These are phyloP conservation scores for Puccinia brachypodii DNA, from an alignment of 1,284 basidiomycete species.

Conservation along the genomic window DNA sequence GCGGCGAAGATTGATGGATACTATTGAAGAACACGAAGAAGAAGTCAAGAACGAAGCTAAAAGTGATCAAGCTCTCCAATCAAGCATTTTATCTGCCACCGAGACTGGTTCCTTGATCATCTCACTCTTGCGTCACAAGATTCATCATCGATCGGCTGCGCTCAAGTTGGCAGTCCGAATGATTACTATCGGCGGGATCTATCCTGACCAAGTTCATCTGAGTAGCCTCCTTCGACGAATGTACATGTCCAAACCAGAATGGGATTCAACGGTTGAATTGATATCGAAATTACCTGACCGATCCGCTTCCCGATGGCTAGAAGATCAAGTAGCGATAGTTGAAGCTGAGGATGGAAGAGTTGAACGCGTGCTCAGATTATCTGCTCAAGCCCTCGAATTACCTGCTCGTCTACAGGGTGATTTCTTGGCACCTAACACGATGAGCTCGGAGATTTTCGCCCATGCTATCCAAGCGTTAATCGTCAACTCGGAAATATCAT, in stretches of 20 bases:
- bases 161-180: slow-evolving; percentile 44
- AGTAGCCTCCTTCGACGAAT: slow-evolving; percentile 30
- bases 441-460: slow-evolving; percentile 11
- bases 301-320: slow-evolving; percentile 14
- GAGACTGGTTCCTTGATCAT: slow-evolving; percentile 40
- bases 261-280: slow-evolving; percentile 38
- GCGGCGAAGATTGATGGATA: not conserved
- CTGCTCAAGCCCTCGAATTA: slow-evolving; percentile 8
- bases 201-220: slow-evolving; percentile 25
- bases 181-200: slow-evolving; percentile 38
- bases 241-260: slow-evolving; percentile 43
- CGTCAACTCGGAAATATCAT: not conserved
- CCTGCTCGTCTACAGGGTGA: not conserved
- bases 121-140: slow-evolving; percentile 33
- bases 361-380: slow-evolving; percentile 17
- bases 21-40: not conserved
- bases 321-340: slow-evolving; percentile 24
- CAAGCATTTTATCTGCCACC: not conserved
- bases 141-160: slow-evolving; percentile 31
- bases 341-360: slow-evolving; percentile 42
- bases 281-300: not conserved
- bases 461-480: slow-evolving; percentile 38
- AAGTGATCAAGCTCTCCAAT: not conserved
- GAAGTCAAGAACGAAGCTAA: not conserved
- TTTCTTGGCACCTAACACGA: not conserved